A percentile compares a stretch with the other conserved stretches of the same genome.
Evolutionary conservation across 129 eudicot genomes (phyloP).

Genomic region (Artemisia annua): DNA sequence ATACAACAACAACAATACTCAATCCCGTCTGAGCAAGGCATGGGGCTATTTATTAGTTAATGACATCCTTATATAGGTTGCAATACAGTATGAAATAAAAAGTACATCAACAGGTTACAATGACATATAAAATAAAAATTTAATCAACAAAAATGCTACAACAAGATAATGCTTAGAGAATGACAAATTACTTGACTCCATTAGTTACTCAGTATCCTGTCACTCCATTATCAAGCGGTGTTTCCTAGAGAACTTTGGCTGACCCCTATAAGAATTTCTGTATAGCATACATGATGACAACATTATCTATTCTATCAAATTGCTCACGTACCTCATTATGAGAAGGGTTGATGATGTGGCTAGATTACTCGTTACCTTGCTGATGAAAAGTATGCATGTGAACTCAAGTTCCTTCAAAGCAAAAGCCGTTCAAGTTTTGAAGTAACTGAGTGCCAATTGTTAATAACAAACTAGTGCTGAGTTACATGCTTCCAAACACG

Average conservation of each 20-base stretch:
- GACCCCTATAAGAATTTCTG: background rate
- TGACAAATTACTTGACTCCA: background rate
- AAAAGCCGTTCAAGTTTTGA: background rate
- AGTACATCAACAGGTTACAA: background rate
- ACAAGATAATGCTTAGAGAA: background rate
- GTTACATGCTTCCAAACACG: background rate
- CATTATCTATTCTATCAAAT: background rate
- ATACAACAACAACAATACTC: no score
- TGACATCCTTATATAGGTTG: background rate
- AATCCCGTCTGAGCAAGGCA: no score
- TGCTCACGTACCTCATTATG: background rate
- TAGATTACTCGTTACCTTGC: background rate
- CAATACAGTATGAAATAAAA: no score
- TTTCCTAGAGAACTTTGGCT: no score
- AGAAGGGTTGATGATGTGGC: conserved; percentile 11
- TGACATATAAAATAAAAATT: background rate
- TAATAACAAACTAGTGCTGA: background rate
- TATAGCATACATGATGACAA: background rate
- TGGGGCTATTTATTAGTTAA: no score
- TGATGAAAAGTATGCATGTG: no score
- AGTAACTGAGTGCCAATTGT: background rate
- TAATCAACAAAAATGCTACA: background rate
- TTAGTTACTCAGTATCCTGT: no score
- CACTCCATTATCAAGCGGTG: no score
- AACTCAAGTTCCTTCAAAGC: no score